These are phyloP conservation scores for Tagetes erecta DNA, from an alignment of 129 eudicot species.

Conservation along the genomic window DNA sequence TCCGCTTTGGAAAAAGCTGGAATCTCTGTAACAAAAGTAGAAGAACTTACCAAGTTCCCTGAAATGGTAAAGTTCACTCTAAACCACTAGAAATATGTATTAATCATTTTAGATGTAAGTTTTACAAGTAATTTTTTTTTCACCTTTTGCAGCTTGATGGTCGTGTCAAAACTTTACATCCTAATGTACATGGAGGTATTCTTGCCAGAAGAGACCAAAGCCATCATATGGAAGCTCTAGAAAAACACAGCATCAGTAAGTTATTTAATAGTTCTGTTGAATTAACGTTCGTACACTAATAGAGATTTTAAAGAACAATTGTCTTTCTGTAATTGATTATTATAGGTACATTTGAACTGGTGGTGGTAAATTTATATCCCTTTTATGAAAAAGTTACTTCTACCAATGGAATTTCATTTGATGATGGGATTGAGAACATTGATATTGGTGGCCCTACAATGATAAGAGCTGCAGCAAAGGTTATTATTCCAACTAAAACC, in stretches of 20 bases:
- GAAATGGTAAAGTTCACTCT: slow-evolving; percentile 65
- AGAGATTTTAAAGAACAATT: not conserved
- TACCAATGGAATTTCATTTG: slow-evolving; percentile 57
- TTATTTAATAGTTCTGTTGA: not conserved
- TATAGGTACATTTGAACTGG: slow-evolving; percentile 89
- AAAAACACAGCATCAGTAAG: slow-evolving; percentile 77
- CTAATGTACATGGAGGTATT: slow-evolving; percentile 87
- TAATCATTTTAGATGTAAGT: not conserved
- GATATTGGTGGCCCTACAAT: slow-evolving; percentile 99
- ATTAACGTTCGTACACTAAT: not conserved
- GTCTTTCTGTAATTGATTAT: not conserved
- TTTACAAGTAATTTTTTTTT: slow-evolving; percentile 2
- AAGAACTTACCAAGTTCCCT: slow-evolving; percentile 83
- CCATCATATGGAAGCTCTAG: slow-evolving; percentile 96
- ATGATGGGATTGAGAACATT: slow-evolving; percentile 94
- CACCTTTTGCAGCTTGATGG: slow-evolving; percentile 84
- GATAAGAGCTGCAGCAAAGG: slow-evolving; percentile 99
- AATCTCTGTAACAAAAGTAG: slow-evolving; percentile 83
- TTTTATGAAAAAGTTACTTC: slow-evolving; percentile 88
- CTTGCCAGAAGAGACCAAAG: slow-evolving; percentile 95
- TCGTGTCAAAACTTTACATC: slow-evolving; percentile 98
- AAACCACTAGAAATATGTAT: slow-evolving; percentile 2
- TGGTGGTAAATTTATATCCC: slow-evolving; percentile 92
- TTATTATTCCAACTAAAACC: slow-evolving; percentile 18
- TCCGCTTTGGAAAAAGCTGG: slow-evolving; percentile 77